phyloP scores from a whole-genome alignment of 2,329 filamentous ascomycete genomes.

The Exophiala xenobiotica region DNA sequence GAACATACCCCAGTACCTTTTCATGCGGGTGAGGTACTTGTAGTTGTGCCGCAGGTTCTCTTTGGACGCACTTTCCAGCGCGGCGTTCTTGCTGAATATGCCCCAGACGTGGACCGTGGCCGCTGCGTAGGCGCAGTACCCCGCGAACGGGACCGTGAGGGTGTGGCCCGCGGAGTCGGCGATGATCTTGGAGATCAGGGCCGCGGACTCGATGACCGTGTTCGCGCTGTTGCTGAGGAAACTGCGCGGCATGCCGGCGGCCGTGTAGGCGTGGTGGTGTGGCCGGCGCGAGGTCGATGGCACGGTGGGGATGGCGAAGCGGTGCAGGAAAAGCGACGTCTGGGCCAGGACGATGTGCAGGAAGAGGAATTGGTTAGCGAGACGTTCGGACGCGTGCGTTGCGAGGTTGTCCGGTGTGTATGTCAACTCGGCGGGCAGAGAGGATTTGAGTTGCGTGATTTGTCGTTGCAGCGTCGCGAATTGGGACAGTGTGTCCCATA shows the following conservation, averaged over 20 bases:
- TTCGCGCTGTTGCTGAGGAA: conserved; percentile 75
- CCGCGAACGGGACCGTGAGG: conserved; percentile 86
- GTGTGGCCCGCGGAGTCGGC: conserved; percentile 76
- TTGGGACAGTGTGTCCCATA: conserved; percentile 80
- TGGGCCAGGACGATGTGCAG: conserved; percentile 88
- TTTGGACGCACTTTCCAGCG: conserved; percentile 75
- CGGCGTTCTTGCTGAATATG: conserved; percentile 79
- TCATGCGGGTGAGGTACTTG: conserved; percentile 89
- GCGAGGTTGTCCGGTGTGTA: conserved; percentile 82
- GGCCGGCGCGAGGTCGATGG: conserved; percentile 61
- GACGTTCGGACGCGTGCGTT: conserved; percentile 77
- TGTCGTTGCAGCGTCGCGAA: conserved; percentile 70
- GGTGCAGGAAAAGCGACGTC: conserved; percentile 83
- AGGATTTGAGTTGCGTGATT: conserved; percentile 66
- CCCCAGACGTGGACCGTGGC: conserved; percentile 93
- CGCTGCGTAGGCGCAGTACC: conserved; percentile 90
- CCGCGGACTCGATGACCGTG: conserved; percentile 78
- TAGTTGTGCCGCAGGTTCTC: conserved; percentile 83
- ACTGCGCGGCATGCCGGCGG: conserved; percentile 69
- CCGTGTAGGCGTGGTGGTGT: conserved; percentile 33
- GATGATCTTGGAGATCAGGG: conserved; percentile 79
- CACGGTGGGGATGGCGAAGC: conserved; percentile 73
- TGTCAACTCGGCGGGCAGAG: conserved; percentile 68
- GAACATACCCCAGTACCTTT: conserved; percentile 98
- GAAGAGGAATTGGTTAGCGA: conserved; percentile 89